Evolutionary conservation across 2,329 filamentous ascomycete genomes (phyloP).

Genomic region (Chalara sp.): DNA sequence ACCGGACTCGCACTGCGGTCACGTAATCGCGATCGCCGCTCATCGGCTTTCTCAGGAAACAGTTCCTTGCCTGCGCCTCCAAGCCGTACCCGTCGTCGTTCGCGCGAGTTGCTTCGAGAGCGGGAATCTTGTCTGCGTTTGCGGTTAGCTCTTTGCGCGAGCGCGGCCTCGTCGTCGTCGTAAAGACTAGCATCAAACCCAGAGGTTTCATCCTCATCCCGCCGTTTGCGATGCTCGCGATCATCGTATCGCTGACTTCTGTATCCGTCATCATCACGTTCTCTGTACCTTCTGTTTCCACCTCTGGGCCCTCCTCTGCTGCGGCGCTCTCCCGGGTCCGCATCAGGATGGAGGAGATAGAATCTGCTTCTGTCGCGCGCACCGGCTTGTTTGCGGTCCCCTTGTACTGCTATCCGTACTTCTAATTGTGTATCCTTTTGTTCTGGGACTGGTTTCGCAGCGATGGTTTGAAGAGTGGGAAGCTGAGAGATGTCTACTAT

Average conservation of each 20-base stretch:
- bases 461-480: constrained; percentile 55
- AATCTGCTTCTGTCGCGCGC: constrained; percentile 80
- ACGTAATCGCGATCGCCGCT: constrained; percentile 24
- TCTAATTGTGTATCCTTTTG: constrained; percentile 64
- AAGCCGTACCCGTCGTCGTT: constrained; percentile 8
- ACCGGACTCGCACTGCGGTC: constrained; percentile 28
- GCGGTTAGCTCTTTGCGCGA: constrained; percentile 23
- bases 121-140: constrained; percentile 26
- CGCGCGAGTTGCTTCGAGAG: constrained; percentile 24
- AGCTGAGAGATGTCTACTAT: constrained; percentile 48
- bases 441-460: constrained; percentile 61
- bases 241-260: constrained; percentile 38
- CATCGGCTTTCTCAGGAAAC: constrained; percentile 41
- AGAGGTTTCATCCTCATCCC: constrained; percentile 43
- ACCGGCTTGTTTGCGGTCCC: constrained; percentile 73
- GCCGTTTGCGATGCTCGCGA: constrained; percentile 31
- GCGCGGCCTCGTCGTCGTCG: constrained; percentile 54
- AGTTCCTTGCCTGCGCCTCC: constrained; percentile 46
- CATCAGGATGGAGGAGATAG: constrained; percentile 86
- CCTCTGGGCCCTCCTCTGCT: constrained; percentile 42
- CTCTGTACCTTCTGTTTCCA: constrained; percentile 51
- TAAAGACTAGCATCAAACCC: constrained; percentile 74
- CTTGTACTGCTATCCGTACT: constrained; percentile 65
- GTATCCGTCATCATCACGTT: constrained; percentile 42
- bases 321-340: constrained; percentile 71